Conservation (phyloP, 148 eudicot genomes). For the Nepenthes mirabilis region DNA sequence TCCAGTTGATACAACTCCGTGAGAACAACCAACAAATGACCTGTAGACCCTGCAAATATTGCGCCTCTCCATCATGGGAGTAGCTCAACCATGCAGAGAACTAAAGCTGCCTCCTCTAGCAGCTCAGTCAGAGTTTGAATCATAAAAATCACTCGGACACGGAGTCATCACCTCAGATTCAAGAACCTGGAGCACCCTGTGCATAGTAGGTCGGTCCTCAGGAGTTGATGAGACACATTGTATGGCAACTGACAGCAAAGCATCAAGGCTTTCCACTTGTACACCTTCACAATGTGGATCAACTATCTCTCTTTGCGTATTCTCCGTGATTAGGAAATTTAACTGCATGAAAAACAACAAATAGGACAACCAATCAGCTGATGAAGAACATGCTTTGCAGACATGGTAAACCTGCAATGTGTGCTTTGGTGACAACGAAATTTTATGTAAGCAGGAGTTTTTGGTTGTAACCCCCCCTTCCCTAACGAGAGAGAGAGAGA, state of each 20-base stretch:
- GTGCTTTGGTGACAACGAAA: too few relatives aligned
- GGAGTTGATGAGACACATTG: constrained; percentile 84
- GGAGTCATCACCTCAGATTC: constrained; percentile 99
- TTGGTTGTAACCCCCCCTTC: too few relatives aligned
- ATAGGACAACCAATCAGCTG: not conserved
- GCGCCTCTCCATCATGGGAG: not conserved
- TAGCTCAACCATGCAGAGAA: not conserved
- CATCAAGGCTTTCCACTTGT: constrained; percentile 76
- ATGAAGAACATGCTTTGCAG: not conserved
- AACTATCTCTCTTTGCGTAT: constrained; percentile 65
- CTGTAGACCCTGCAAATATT: not conserved
- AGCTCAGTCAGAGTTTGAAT: constrained; percentile 65
- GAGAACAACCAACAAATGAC: not conserved
- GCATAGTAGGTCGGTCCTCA: constrained; percentile 97
- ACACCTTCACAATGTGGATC: constrained; percentile 78
- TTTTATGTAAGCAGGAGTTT: too few relatives aligned
- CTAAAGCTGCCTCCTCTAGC: not conserved
- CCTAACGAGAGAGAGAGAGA: too few relatives aligned
- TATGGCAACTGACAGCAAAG: constrained; percentile 60
- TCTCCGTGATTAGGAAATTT: constrained; percentile 67
- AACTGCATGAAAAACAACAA: constrained; percentile 32
- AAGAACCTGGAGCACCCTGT: constrained; percentile 79
- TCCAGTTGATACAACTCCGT: not conserved
- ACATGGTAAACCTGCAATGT: too few relatives aligned
- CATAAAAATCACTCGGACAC: constrained; percentile 94